Evolutionary conservation across 2,329 filamentous ascomycete species (phyloP).

Genomic region (Tolypocladium ovalisporum): DNA sequence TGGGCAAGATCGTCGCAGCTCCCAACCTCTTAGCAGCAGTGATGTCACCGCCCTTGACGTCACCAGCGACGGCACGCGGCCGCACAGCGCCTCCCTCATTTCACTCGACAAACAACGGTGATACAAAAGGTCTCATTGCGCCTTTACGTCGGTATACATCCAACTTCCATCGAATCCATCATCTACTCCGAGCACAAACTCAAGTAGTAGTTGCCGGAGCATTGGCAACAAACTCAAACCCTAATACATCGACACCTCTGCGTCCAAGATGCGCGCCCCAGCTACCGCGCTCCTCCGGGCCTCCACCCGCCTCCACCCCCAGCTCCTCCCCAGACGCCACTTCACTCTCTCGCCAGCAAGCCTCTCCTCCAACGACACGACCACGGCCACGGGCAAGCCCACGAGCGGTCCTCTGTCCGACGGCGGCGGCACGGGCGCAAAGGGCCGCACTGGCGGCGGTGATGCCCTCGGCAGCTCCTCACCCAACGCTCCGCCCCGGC

Average conservation of each 20-base stretch:
- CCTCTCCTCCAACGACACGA: background rate
- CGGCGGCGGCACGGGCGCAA: conserved; percentile 10
- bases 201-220: too few relatives aligned
- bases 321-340: background rate
- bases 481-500: conserved; percentile 26
- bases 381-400: background rate
- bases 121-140: background rate
- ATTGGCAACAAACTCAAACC: too few relatives aligned
- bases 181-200: background rate
- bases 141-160: background rate
- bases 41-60: background rate
- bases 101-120: background rate
- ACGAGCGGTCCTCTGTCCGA: background rate
- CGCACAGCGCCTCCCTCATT: background rate
- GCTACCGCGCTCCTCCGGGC: background rate
- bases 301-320: background rate
- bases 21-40: background rate
- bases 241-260: background rate
- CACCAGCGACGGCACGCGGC: background rate
- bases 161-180: background rate
- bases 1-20: conserved; percentile 1
- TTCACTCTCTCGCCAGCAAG: background rate
- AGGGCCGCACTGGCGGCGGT: conserved; percentile 28
- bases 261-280: background rate
- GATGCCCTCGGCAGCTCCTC: conserved; percentile 19